phyloP scores from a whole-genome alignment of 768 basidiomycete species.

The Tricholoma terreum region DNA sequence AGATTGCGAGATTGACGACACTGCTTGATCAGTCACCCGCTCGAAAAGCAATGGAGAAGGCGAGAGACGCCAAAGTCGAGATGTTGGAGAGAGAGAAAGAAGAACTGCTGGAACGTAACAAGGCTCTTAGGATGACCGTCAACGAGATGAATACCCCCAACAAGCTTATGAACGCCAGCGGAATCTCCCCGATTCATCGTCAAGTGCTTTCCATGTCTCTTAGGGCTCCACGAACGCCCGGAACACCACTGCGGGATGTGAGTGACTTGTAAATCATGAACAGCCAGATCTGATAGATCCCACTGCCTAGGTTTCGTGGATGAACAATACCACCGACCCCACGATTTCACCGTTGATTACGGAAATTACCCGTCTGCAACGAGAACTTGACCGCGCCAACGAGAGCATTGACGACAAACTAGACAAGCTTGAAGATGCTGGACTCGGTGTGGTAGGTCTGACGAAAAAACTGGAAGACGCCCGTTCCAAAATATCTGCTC shows the following conservation, averaged over 20 bases:
- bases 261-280: constrained; percentile 20
- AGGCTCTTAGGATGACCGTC: constrained; percentile 49
- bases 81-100: constrained; percentile 75
- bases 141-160: constrained; percentile 56
- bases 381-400: constrained; percentile 76
- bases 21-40: constrained; percentile 71
- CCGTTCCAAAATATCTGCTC: constrained; percentile 45
- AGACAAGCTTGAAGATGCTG: constrained; percentile 79
- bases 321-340: constrained; percentile 61
- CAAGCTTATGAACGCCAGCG: constrained; percentile 50
- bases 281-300: not conserved
- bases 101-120: constrained; percentile 70
- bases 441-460: constrained; percentile 68
- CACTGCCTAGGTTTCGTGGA: constrained; percentile 63
- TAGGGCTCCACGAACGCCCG: constrained; percentile 72
- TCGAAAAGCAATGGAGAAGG: constrained; percentile 72
- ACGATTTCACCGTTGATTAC: constrained; percentile 60
- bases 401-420: constrained; percentile 87
- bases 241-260: constrained; percentile 75
- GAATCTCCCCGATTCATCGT: constrained; percentile 76
- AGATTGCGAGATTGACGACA: constrained; percentile 68
- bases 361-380: constrained; percentile 71
- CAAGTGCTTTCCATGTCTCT: constrained; percentile 68
- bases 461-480: constrained; percentile 73
- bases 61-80: constrained; percentile 73